Conservation (phyloP, 2,329 filamentous ascomycete species). For the Exserohilum rostratum region DNA sequence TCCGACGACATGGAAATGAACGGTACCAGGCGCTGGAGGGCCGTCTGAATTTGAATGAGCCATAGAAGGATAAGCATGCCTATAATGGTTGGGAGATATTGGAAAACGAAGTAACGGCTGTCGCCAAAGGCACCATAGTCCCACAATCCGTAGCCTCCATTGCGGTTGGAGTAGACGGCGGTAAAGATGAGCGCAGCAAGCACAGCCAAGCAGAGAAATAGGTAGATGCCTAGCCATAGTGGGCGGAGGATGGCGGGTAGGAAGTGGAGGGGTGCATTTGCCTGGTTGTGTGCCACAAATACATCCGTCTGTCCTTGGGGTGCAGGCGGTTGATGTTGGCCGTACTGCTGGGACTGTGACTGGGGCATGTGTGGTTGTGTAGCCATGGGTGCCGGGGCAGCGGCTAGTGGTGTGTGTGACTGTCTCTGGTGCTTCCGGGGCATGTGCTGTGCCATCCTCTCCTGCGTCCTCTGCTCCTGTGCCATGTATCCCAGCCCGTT, state of each 20-base stretch:
- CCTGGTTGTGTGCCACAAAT: slow-evolving; percentile 56
- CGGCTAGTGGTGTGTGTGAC: slow-evolving; percentile 12
- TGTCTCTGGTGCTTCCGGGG: slow-evolving; percentile 27
- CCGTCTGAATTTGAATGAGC: slow-evolving; percentile 73
- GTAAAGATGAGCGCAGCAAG: slow-evolving; percentile 73
- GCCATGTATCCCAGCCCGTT: slow-evolving; percentile 47
- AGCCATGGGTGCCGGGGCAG: slow-evolving; percentile 12
- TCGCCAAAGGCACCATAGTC: slow-evolving; percentile 73
- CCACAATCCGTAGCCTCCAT: slow-evolving; percentile 67
- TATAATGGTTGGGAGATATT: slow-evolving; percentile 80
- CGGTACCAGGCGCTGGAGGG: slow-evolving; percentile 77
- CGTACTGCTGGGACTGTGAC: slow-evolving; percentile 2
- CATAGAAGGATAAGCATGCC: slow-evolving; percentile 76
- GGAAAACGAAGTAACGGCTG: slow-evolving; percentile 81
- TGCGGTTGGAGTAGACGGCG: slow-evolving; percentile 54
- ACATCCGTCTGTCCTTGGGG: slow-evolving; percentile 44
- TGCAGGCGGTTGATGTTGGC: slow-evolving; percentile 16
- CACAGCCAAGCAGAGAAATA: slow-evolving; percentile 71
- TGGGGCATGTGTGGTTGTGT: slow-evolving; percentile 9
- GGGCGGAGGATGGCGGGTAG: slow-evolving; percentile 74
- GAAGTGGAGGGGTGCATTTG: slow-evolving; percentile 64
- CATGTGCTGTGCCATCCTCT: slow-evolving; percentile 35
- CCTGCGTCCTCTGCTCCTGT: slow-evolving; percentile 39
- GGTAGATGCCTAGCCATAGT: slow-evolving; percentile 65
- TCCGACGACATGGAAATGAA: slow-evolving; percentile 78